Evolutionary conservation across 768 basidiomycete genomes (phyloP).

Genomic region (Panaeolus papilionaceus): DNA sequence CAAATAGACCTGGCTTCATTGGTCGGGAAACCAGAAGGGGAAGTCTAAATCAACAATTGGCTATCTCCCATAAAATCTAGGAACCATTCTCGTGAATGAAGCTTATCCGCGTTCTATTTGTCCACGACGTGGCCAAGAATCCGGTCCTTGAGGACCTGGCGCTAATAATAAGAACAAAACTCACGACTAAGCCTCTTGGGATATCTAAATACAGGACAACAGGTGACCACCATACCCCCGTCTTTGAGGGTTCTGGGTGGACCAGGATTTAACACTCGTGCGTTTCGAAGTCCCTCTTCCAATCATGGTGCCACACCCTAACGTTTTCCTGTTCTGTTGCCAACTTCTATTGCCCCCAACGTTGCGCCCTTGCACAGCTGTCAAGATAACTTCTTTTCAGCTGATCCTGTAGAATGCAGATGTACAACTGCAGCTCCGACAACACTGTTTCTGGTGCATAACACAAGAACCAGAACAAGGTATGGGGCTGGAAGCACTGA

Average conservation of each 20-base stretch:
- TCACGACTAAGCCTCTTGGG: not conserved
- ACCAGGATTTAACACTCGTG: not conserved
- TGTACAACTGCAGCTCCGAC: no score
- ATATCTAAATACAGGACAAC: not conserved
- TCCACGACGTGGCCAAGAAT: not conserved
- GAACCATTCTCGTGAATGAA: not conserved
- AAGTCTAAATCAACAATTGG: conserved; percentile 12
- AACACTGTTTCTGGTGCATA: no score
- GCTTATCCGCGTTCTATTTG: not conserved
- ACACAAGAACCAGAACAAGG: not conserved
- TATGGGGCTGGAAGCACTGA: not conserved
- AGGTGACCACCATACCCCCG: conserved; percentile 10
- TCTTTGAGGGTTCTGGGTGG: not conserved
- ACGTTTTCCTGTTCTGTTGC: not conserved
- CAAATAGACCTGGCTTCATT: not conserved
- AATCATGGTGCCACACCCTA: not conserved
- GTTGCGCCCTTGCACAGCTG: not conserved
- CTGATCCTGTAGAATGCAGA: not conserved
- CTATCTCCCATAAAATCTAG: conserved; percentile 6
- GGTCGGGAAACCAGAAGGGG: conserved; percentile 7
- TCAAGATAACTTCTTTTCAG: not conserved
- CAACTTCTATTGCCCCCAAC: not conserved
- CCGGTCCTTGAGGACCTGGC: not conserved
- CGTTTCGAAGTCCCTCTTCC: not conserved
- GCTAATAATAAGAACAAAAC: conserved; percentile 5